Percentiles rank a stretch among this genome's conserved stretches.
Evolutionary conservation across 164 flowering plant genomes (phyloP).

Genomic region (Chimonanthus praecox): DNA sequence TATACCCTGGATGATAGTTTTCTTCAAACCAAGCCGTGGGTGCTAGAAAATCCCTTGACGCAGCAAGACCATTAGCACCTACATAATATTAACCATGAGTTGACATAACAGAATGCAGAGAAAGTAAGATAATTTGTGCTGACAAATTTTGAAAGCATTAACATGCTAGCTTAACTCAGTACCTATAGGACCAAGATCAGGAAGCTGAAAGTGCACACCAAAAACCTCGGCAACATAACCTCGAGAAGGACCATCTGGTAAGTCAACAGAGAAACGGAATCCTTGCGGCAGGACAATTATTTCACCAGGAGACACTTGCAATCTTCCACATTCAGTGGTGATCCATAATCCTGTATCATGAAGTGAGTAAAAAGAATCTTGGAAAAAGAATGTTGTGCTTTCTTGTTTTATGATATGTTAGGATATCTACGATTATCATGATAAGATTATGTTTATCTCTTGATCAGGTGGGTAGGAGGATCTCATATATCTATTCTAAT

Average conservation of each 20-base stretch:
- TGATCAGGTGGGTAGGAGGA: too few species aligned
- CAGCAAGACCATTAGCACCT: conserved; percentile 99
- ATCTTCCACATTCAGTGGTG: conserved; percentile 80
- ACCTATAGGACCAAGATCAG: conserved; percentile 98
- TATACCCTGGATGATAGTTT: conserved; percentile 47
- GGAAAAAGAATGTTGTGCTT: background rate
- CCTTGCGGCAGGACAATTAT: conserved; percentile 85
- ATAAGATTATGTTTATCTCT: background rate
- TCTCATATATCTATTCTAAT: too few species aligned
- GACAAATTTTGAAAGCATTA: background rate
- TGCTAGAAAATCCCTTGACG: conserved; percentile 81
- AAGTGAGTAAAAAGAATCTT: background rate
- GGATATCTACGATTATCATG: background rate
- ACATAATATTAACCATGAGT: conserved; percentile 3
- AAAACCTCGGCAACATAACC: conserved; percentile 93
- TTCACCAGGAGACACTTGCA: conserved; percentile 86
- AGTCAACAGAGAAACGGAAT: conserved; percentile 63
- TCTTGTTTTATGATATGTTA: background rate
- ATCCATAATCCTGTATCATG: conserved; percentile 64
- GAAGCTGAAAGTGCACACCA: conserved; percentile 89
- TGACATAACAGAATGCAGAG: background rate
- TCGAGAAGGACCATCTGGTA: conserved; percentile 92
- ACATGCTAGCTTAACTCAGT: background rate
- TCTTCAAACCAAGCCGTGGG: conserved; percentile 86
- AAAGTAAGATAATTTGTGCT: too few species aligned